A percentile compares a stretch with the other conserved stretches of the same genome.
These are phyloP conservation scores for Cardamine chenopodiifolia DNA, from an alignment of 345 rosid genomes.

Conservation along the genomic window DNA sequence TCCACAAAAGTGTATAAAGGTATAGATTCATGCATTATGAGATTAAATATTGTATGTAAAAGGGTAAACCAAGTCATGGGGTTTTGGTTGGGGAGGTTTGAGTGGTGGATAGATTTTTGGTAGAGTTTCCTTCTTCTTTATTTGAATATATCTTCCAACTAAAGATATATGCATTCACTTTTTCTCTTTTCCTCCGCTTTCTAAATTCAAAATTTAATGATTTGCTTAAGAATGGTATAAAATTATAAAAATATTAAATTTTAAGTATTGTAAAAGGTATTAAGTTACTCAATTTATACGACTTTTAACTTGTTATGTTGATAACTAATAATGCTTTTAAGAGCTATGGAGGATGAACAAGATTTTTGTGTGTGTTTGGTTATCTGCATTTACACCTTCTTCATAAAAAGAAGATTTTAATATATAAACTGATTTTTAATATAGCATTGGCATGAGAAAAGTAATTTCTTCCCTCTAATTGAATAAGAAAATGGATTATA, in stretches of 20 bases:
- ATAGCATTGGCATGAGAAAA: background rate
- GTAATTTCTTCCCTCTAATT: background rate
- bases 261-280: background rate
- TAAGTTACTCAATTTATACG: background rate
- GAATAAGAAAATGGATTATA: background rate
- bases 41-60: slow-evolving; percentile 19
- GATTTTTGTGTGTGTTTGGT: slow-evolving; percentile 9
- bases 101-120: slow-evolving; percentile 46
- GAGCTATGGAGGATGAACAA: slow-evolving; percentile 7
- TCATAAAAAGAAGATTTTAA: background rate
- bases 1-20: slow-evolving; percentile 18
- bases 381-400: slow-evolving; percentile 13
- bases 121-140: slow-evolving; percentile 2
- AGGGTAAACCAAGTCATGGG: slow-evolving; percentile 41
- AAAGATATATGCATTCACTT: background rate
- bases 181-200: background rate
- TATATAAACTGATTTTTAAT: background rate
- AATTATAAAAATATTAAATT: background rate
- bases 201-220: background rate
- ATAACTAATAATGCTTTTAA: background rate
- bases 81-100: slow-evolving; percentile 45
- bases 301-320: background rate
- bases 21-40: slow-evolving; percentile 35
- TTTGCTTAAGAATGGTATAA: background rate
- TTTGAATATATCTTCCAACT: slow-evolving; percentile 17